Percentiles rank a stretch among this genome's conserved stretches.
These are phyloP conservation scores for Whalleya microplaca DNA, from an alignment of 2,329 filamentous ascomycete genomes.

Conservation along the genomic window DNA sequence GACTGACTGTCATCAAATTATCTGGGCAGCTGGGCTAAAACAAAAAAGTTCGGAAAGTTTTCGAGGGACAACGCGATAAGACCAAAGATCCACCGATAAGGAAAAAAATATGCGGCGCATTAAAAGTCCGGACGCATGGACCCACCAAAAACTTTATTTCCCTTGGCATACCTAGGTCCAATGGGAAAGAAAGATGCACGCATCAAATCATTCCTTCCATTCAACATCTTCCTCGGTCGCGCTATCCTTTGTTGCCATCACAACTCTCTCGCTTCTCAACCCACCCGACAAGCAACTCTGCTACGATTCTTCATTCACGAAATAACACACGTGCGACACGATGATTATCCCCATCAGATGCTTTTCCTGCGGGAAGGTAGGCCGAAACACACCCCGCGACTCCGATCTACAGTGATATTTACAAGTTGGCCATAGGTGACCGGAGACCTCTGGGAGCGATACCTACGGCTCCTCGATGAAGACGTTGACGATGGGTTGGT, in stretches of 20 bases:
- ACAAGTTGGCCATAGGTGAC: conserved; percentile 68
- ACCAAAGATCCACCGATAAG: conserved; percentile 28
- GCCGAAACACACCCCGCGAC: conserved; percentile 21
- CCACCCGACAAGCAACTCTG: conserved; percentile 19
- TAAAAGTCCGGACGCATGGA: conserved; percentile 1
- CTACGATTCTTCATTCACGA: conserved; percentile 9
- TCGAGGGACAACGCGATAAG: conserved; percentile 34
- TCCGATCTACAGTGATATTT: conserved; percentile 8
- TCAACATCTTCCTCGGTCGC: background rate
- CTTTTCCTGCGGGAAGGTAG: conserved; percentile 98
- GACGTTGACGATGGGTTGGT: conserved; percentile 74
- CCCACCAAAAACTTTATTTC: conserved; percentile 6
- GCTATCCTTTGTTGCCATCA: background rate
- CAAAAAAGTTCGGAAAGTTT: conserved; percentile 33
- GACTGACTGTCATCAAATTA: conserved; percentile 11
- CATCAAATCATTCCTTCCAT: background rate
- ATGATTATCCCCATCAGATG: conserved; percentile 99
- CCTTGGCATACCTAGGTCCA: background rate
- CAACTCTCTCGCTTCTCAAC: background rate
- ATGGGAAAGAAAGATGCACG: background rate
- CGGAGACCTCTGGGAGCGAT: conserved; percentile 96
- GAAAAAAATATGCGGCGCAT: conserved; percentile 19
- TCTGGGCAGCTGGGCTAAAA: conserved; percentile 10
- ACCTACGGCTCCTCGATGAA: conserved; percentile 84
- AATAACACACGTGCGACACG: conserved; percentile 48